These are phyloP conservation scores for Fusarium albosuccineum DNA, from an alignment of 2,329 filamentous ascomycete genomes.

Conservation along the genomic window DNA sequence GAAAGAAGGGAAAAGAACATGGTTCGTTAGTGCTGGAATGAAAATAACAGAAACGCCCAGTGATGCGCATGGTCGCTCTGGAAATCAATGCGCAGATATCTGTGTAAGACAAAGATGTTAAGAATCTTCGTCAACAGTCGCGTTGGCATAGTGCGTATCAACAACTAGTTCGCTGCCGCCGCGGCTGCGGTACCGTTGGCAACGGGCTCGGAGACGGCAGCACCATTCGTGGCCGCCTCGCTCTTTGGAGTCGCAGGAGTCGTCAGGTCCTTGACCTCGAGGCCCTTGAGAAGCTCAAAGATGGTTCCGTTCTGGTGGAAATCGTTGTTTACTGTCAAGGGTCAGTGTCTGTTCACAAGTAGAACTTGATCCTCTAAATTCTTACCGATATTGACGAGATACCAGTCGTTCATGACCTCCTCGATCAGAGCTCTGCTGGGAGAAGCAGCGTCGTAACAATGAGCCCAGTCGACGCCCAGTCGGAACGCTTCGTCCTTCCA, in stretches of 20 bases:
- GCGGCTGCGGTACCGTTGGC: constrained; percentile 25
- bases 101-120: constrained; percentile 15
- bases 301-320: constrained; percentile 88
- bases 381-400: constrained; percentile 93
- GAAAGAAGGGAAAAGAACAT: constrained; percentile 23
- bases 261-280: constrained; percentile 77
- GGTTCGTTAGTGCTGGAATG: constrained; percentile 30
- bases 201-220: constrained; percentile 18
- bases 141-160: constrained; percentile 4
- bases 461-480: constrained; percentile 92
- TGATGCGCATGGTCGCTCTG: constrained; percentile 33
- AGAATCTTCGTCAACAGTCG: constrained; percentile 4
- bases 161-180: constrained; percentile 32
- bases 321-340: constrained; percentile 86
- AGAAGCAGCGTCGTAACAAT: constrained; percentile 83
- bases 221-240: constrained; percentile 33
- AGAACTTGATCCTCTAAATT: constrained; percentile 30
- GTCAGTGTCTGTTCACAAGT: constrained; percentile 8
- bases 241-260: constrained; percentile 47
- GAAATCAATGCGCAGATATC: constrained; percentile 8
- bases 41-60: constrained; percentile 33
- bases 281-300: constrained; percentile 86
- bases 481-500: constrained; percentile 99
- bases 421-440: constrained; percentile 85
- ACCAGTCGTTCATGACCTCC: constrained; percentile 89